Conservation (phyloP, 2,329 filamentous ascomycete genomes). For the Plectosphaerella cucumerina region DNA sequence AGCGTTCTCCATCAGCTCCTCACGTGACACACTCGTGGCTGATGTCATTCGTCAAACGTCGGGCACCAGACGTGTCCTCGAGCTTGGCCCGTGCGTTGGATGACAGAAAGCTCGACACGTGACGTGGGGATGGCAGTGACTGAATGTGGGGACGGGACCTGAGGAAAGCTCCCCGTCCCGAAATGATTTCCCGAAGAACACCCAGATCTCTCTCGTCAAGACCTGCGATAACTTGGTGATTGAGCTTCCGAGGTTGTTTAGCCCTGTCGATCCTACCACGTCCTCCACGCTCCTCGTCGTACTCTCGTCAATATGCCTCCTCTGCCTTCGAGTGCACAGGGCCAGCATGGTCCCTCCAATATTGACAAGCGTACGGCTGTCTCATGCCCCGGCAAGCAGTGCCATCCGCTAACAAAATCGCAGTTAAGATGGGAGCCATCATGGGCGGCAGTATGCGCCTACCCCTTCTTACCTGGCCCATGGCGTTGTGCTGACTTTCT, state of each 20-base stretch:
- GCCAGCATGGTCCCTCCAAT: slow-evolving; percentile 39
- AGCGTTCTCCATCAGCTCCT: background rate
- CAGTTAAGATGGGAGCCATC: slow-evolving; percentile 97
- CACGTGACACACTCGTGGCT: background rate
- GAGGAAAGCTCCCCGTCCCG: background rate
- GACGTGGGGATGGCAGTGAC: background rate
- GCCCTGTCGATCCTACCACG: background rate
- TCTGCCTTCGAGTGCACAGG: slow-evolving; percentile 30
- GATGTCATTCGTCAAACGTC: too few species aligned
- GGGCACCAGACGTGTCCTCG: too few species aligned
- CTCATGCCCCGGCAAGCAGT: background rate
- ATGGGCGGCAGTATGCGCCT: slow-evolving; percentile 88
- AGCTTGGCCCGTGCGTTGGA: slow-evolving; percentile 7
- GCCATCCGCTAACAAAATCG: slow-evolving; percentile 16
- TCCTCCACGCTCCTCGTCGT: background rate
- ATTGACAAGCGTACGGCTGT: slow-evolving; percentile 48
- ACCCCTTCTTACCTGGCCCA: background rate
- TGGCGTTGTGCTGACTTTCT: slow-evolving; percentile 23
- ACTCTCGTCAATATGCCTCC: slow-evolving; percentile 32
- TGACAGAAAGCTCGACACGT: slow-evolving; percentile 5
- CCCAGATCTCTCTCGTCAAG: slow-evolving; percentile 9
- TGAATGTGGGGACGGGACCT: background rate
- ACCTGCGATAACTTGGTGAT: slow-evolving; percentile 4
- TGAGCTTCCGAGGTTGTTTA: slow-evolving; percentile 3
- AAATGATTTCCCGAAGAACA: slow-evolving; percentile 8